Percentiles rank a stretch among this genome's conserved stretches.
phyloP scores from a whole-genome alignment of 73 alveolate genomes.

The Stentor coeruleus region DNA sequence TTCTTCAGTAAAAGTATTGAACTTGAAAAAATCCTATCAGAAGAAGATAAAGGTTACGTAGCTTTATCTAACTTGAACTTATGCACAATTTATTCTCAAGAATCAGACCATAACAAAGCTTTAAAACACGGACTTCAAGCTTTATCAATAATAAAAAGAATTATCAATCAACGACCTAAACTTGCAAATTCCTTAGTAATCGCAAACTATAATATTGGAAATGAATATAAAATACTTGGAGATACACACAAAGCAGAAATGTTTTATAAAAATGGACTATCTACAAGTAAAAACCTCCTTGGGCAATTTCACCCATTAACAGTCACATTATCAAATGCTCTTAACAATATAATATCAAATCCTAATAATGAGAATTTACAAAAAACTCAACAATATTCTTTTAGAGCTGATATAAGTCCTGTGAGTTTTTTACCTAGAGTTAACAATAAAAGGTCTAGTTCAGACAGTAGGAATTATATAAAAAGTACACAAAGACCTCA shows the following conservation, averaged over 20 bases:
- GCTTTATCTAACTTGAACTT: slow-evolving; percentile 7
- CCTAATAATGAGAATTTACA: too few species aligned
- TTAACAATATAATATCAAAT: too few species aligned
- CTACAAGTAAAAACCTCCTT: background rate
- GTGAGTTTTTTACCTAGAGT: too few species aligned
- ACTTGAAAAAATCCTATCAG: background rate
- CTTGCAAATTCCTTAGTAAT: background rate
- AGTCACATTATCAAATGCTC: background rate
- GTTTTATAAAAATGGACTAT: background rate
- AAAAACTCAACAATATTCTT: too few species aligned
- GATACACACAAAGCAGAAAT: background rate
- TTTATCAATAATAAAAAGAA: background rate
- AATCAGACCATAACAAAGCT: background rate
- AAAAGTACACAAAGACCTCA: background rate
- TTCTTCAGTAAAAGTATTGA: background rate
- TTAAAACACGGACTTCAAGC: slow-evolving; percentile 4
- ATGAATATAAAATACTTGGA: background rate
- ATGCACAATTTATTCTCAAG: slow-evolving; percentile 16
- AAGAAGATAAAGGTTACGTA: background rate
- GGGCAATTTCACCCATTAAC: background rate
- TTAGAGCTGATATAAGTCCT: too few species aligned
- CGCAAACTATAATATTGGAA: background rate
- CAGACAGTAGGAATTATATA: background rate
- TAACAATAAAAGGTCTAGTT: background rate
- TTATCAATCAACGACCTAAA: background rate